Evolutionary conservation across 805 yeast genomes (phyloP).

Genomic region (Komagataella populi): DNA sequence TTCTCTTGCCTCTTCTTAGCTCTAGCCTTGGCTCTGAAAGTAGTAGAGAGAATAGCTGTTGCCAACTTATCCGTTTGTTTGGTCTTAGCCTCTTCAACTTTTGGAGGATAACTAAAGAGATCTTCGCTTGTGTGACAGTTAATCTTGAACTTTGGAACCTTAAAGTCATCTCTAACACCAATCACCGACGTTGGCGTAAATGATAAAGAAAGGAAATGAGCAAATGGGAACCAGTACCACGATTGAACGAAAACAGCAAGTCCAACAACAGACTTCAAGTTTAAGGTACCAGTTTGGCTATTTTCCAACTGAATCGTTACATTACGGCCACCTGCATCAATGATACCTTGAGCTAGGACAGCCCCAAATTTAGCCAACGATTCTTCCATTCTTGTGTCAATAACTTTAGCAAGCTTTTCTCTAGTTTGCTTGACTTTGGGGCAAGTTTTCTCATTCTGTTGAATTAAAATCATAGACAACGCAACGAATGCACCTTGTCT

Average conservation of each 20-base stretch:
- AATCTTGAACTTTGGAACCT: conserved; percentile 72
- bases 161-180: conserved; percentile 76
- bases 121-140: conserved; percentile 73
- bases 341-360: conserved; percentile 90
- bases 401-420: conserved; percentile 60
- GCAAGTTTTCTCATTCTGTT: conserved; percentile 69
- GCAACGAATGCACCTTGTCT: conserved; percentile 97
- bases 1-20: conserved; percentile 52
- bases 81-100: conserved; percentile 62
- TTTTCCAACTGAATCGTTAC: conserved; percentile 90
- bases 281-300: conserved; percentile 76
- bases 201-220: conserved; percentile 85
- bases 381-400: conserved; percentile 84
- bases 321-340: conserved; percentile 97
- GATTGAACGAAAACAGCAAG: conserved; percentile 80
- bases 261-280: conserved; percentile 87
- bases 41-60: conserved; percentile 89
- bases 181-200: conserved; percentile 86
- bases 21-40: conserved; percentile 87
- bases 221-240: conserved; percentile 98
- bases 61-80: conserved; percentile 82
- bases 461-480: conserved; percentile 77
- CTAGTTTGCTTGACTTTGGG: conserved; percentile 73
- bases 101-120: conserved; percentile 81
- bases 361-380: conserved; percentile 97